phyloP scores from a whole-genome alignment of 305 asterid species.

The Withania somnifera region DNA sequence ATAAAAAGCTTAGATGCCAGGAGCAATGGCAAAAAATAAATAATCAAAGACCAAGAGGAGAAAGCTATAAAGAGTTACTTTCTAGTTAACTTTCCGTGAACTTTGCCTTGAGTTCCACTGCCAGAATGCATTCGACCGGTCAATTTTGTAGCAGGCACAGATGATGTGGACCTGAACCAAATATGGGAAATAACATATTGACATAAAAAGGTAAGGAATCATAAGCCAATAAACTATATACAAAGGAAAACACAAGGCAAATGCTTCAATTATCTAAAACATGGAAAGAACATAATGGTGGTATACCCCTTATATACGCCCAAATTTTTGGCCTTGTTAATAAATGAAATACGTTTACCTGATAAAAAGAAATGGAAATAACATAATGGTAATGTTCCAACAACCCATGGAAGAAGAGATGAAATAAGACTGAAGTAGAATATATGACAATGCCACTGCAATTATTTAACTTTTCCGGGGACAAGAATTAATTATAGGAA shows the following conservation, averaged over 20 bases:
- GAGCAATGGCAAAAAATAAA: not conserved
- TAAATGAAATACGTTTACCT: not conserved
- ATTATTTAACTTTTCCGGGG: not conserved
- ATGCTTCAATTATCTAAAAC: not conserved
- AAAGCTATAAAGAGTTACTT: constrained; percentile 28
- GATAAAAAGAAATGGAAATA: not conserved
- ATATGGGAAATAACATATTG: not conserved
- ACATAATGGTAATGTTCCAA: not conserved
- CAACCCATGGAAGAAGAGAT: not conserved
- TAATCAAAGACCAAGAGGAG: not conserved
- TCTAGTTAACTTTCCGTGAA: constrained; percentile 49
- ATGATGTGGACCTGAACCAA: constrained; percentile 7
- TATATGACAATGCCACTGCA: not conserved
- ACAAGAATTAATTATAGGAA: too few species aligned
- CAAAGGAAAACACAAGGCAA: not conserved
- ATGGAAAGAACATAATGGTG: not conserved
- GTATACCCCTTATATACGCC: not conserved
- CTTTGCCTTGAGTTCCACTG: constrained; percentile 29
- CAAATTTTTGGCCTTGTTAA: not conserved
- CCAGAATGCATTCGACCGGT: constrained; percentile 21
- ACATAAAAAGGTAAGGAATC: not conserved
- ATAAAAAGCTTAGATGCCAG: not conserved
- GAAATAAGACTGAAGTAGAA: not conserved
- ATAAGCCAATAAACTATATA: not conserved
- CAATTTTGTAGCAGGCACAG: not conserved